Base-by-base conservation (phyloP, 352 stramenopile species). In the Phytophthora pseudosyringae region DNA sequence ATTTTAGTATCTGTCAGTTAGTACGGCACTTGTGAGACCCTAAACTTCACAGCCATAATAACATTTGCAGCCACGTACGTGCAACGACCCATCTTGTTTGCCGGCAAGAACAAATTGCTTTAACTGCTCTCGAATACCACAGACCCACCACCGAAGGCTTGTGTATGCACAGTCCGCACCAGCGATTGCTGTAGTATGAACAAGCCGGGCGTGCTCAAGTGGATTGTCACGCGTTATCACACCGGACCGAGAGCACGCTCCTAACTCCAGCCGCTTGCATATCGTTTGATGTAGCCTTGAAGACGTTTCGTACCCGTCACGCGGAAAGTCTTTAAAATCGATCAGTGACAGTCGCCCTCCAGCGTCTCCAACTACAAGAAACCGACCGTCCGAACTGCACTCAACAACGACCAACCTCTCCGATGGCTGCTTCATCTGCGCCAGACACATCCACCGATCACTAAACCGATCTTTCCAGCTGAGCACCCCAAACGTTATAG, bases 391-490 rank as follows among this genome's bases (percentile, higher is more conserved):
- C 3, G 53, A 15, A n/a, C 59, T 77, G n/a, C 71, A 41, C 0
- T 69, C 59, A 16, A 66, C 59, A 16, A 56, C 47, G 0, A 65
- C 26, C 0, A 88, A 44, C 6, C 25, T 11, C 3, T 38, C 28
- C 8, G 56, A 21, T 18, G 44, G 40, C 6, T 62, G 57, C 5
- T 75, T 69, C 8, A 85, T 21, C 8, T 61, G 48, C 15, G 71
- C 69, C n/a, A 83, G 31, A 29, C 71, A 76, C 2, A 88, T 48
- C 25, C 74, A 67, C 4, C 82, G 69, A 41, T 84, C 73, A 39
- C 78, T 87, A 55, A 89, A 81, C 3, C 80, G 73, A 35, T 91
- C 82, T 59, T 47, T 57, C 82, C 82, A 91, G 25, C 61, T 75
- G 29, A 91, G 81, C 7, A 89, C 55, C 0, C 59, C 76, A 52